phyloP scores from a whole-genome alignment of 164 flowering plant species.

The Nymphaea thermarum region DNA sequence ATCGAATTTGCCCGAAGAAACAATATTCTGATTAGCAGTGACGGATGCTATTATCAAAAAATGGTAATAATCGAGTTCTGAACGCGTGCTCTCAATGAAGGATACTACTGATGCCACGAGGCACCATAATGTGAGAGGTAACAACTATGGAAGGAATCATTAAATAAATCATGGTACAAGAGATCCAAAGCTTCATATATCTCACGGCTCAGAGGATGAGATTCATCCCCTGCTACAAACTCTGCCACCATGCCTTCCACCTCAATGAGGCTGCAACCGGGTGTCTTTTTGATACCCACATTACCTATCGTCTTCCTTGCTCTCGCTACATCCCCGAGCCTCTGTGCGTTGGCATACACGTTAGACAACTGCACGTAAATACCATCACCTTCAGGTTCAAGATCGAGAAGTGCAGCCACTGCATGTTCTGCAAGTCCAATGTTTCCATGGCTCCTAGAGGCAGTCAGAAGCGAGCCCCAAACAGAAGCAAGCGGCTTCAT shows the following conservation, averaged over 20 bases:
- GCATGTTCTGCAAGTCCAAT: conserved; percentile 18
- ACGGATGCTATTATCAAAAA: too few relatives aligned
- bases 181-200: not conserved
- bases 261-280: conserved; percentile 32
- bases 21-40: too few relatives aligned
- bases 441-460: conserved; percentile 31
- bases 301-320: conserved; percentile 26
- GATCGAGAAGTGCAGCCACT: conserved; percentile 19
- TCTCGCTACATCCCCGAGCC: conserved; percentile 35
- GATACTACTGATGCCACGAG: too few relatives aligned
- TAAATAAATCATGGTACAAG: too few relatives aligned
- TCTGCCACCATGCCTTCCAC: not conserved
- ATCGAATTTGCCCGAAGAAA: too few relatives aligned
- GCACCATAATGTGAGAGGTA: too few relatives aligned
- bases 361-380: conserved; percentile 30
- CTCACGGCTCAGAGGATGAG: not conserved
- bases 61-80: too few relatives aligned
- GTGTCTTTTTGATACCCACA: conserved; percentile 26
- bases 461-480: conserved; percentile 37
- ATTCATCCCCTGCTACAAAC: not conserved
- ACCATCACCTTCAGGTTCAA: conserved; percentile 19
- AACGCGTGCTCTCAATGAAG: too few relatives aligned
- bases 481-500: conserved; percentile 27
- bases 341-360: conserved; percentile 32
- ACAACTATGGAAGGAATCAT: too few relatives aligned